Percentiles rank a stretch among this genome's conserved stretches.
These are phyloP conservation scores for Ilyonectria destructans DNA, from an alignment of 2,329 filamentous ascomycete species.

Conservation along the genomic window DNA sequence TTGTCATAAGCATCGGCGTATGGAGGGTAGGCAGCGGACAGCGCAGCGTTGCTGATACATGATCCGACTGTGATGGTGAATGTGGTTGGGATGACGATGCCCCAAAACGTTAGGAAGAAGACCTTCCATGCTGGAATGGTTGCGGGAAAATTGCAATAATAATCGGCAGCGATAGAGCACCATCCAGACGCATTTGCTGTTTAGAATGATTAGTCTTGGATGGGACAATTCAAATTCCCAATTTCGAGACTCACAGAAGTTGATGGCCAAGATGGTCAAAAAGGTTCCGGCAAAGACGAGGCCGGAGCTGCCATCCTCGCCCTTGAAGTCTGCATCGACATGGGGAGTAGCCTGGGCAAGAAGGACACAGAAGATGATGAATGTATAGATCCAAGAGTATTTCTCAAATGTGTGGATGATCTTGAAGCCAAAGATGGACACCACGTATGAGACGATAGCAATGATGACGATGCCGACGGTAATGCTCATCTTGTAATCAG, in stretches of 20 bases:
- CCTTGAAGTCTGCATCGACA: conserved; percentile 24
- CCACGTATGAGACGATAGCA: conserved; percentile 39
- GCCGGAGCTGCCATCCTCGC: conserved; percentile 9
- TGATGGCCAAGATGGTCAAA: conserved; percentile 40
- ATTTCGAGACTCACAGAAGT: conserved; percentile 33
- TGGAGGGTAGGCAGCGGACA: conserved; percentile 20
- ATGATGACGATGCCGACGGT: conserved; percentile 43
- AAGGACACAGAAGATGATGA: conserved; percentile 40
- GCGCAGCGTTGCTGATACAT: conserved; percentile 20
- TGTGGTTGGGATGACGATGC: conserved; percentile 22
- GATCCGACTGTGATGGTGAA: conserved; percentile 14
- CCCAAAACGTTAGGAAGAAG: conserved; percentile 16
- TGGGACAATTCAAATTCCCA: not conserved
- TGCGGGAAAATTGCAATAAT: conserved; percentile 25
- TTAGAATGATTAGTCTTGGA: not conserved
- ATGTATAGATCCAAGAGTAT: conserved; percentile 42
- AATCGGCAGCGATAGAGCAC: conserved; percentile 25
- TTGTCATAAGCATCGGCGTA: conserved; percentile 19
- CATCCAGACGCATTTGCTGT: conserved; percentile 25
- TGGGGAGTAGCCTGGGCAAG: conserved; percentile 38
- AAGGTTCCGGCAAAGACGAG: conserved; percentile 32
- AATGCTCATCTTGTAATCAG: conserved; percentile 38
- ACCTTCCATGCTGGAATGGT: conserved; percentile 21
- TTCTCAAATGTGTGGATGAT: conserved; percentile 44
- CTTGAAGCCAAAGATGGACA: conserved; percentile 43